These are phyloP conservation scores for Trichophyton schoenleinii DNA, from an alignment of 2,329 filamentous ascomycete species.

Conservation along the genomic window DNA sequence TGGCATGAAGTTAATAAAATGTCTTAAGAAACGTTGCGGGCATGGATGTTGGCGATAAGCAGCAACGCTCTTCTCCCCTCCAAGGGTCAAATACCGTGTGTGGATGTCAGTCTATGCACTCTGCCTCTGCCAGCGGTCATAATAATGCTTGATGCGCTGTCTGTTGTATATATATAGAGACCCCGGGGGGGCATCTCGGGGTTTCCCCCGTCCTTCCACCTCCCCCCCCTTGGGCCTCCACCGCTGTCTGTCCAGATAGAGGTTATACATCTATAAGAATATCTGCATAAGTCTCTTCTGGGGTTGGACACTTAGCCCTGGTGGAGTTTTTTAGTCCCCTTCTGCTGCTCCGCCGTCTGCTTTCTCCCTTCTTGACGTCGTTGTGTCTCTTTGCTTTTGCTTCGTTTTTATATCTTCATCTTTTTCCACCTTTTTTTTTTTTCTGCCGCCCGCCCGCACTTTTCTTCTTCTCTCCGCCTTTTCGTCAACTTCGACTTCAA, in stretches of 20 bases:
- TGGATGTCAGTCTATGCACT: neutral
- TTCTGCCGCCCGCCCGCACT: neutral
- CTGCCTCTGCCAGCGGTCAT: too few relatives aligned
- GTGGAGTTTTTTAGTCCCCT: neutral
- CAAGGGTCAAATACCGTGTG: neutral
- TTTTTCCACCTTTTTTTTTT: slow-evolving; percentile 2
- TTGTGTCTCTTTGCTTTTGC: neutral
- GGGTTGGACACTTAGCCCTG: neutral
- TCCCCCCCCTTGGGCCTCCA: neutral
- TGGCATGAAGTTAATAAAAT: neutral
- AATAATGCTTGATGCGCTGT: neutral
- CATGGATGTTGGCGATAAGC: slow-evolving; percentile 1
- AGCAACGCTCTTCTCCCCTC: neutral
- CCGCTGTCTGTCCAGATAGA: neutral
- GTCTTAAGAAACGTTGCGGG: neutral
- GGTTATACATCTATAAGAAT: neutral
- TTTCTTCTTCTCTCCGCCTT: slow-evolving; percentile 7
- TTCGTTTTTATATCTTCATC: neutral
- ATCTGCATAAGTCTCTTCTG: neutral
- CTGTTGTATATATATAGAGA: neutral
- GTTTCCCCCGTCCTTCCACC: neutral
- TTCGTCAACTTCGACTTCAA: neutral
- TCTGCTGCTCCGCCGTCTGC: too few relatives aligned
- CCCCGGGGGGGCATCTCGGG: neutral
- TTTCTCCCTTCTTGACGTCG: neutral